Evolutionary conservation across 2,329 filamentous ascomycete genomes (phyloP), one percentile per base, ranked within the genome.

Genomic region (Beauveria sp.): DNA sequence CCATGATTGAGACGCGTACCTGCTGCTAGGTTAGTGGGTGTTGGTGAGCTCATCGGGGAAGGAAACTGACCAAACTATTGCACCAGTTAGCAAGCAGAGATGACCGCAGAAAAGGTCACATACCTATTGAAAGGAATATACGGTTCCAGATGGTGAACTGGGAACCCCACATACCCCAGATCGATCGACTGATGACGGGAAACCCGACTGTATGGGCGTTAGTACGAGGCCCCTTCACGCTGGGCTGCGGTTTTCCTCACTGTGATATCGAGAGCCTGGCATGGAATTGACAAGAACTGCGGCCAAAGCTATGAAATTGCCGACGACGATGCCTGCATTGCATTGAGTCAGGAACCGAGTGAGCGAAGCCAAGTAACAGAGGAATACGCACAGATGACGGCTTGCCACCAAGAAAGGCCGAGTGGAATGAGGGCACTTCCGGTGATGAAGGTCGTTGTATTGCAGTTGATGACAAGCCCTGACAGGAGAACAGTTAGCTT

Each of bases 381-480:
- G 4, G 5, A 28, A 4, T 31, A 54, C 67, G 3, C 65, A 76
- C 73, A 70, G n/a, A 77, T 76, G 53, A 76, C 70, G 26, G 75
- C 74, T 62, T 77, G 75, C 75, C 75, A 77, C 72, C 74, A 77
- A 2, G 70, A 75, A 20, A 77, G 68, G 3, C 75, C 75, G 14
- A 76, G 62, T 1, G 75, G 73, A 52, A 77, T 76, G 22, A 77
- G 69, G n/a, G 75, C 72, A 49, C 75, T 76, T 40, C 75, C 75
- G 0, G 74, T 75, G 20, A 77, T 67, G 59, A 74, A 78, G 1
- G 74, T 76, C 1, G 75, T 70, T 63, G 77, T 77, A 63, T 75
- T 77, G 62, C 73, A 77, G 63, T 80, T 80, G 65, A 79, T 74
- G 51, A 81, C 65, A n/a, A 80, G 69, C 77, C 77, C 76, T 78